Evolutionary conservation across 352 stramenopile genomes (phyloP).

Genomic region (Pythium diclinum): DNA sequence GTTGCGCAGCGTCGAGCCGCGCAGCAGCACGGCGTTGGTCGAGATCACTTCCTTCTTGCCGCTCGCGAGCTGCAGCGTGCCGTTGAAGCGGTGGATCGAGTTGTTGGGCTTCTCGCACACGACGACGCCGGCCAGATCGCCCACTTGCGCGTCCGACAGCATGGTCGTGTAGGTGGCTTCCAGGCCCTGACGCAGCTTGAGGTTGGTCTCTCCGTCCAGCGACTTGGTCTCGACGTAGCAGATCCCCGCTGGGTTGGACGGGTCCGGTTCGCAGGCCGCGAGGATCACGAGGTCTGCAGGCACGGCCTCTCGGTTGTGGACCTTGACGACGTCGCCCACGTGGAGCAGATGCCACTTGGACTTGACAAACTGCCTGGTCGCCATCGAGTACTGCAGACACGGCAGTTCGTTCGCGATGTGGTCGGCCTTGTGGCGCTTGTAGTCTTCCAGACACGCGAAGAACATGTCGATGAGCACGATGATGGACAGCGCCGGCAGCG

Average conservation of each 20-base stretch:
- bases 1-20: constrained; percentile 87
- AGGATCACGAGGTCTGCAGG: constrained; percentile 89
- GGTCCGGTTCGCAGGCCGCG: constrained; percentile 69
- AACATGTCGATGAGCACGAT: constrained; percentile 93
- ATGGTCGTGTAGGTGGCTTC: constrained; percentile 74
- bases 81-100: constrained; percentile 89
- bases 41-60: constrained; percentile 74
- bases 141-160: constrained; percentile 47
- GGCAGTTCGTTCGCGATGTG: constrained; percentile 78
- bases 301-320: constrained; percentile 84
- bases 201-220: constrained; percentile 92
- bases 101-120: constrained; percentile 88
- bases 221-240: constrained; percentile 93
- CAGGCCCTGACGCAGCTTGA: constrained; percentile 87
- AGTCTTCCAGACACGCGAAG: constrained; percentile 90
- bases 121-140: constrained; percentile 51
- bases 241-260: constrained; percentile 63
- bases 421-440: constrained; percentile 88
- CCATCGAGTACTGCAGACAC: constrained; percentile 39
- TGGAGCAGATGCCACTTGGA: constrained; percentile 74
- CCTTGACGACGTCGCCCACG: constrained; percentile 89
- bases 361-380: constrained; percentile 45
- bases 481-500: constrained; percentile 87
- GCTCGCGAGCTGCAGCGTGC: constrained; percentile 65
- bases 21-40: constrained; percentile 77